A percentile compares a stretch with the other conserved stretches of the same genome.
phyloP scores from a whole-genome alignment of 345 rosid species.

The Brassica nigra region DNA sequence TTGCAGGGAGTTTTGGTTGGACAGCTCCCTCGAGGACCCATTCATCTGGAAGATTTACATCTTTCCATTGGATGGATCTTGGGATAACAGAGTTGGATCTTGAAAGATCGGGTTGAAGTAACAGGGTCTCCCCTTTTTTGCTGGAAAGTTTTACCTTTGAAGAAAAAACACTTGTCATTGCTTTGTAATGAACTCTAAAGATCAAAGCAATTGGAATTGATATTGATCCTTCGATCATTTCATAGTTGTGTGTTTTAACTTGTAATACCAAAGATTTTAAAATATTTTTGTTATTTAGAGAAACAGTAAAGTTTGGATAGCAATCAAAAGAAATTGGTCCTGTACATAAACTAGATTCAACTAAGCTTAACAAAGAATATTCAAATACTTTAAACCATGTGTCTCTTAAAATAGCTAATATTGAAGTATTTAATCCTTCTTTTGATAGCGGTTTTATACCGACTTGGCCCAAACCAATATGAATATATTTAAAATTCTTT shows the following conservation, averaged over 20 bases:
- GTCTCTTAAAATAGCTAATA: no score
- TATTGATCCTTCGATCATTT: neutral
- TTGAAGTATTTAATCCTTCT: neutral
- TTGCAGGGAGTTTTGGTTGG: neutral
- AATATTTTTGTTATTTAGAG: neutral
- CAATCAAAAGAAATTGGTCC: neutral
- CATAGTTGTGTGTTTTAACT: neutral
- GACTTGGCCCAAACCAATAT: neutral
- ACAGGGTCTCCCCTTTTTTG: neutral
- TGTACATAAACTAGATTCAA: neutral
- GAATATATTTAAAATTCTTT: neutral
- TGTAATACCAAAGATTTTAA: neutral
- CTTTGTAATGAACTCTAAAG: no score
- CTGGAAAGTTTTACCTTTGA: no score
- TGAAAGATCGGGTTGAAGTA: neutral
- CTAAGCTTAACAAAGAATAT: neutral
- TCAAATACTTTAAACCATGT: neutral
- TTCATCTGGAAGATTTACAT: neutral
- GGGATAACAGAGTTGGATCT: neutral
- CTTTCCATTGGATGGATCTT: neutral
- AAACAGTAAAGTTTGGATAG: neutral
- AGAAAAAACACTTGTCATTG: no score
- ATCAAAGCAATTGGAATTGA: no score
- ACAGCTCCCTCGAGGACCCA: neutral
- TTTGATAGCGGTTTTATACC: neutral